Evolutionary conservation across 441 rosid genomes (phyloP).

Genomic region (Syzygium syzygioides): DNA sequence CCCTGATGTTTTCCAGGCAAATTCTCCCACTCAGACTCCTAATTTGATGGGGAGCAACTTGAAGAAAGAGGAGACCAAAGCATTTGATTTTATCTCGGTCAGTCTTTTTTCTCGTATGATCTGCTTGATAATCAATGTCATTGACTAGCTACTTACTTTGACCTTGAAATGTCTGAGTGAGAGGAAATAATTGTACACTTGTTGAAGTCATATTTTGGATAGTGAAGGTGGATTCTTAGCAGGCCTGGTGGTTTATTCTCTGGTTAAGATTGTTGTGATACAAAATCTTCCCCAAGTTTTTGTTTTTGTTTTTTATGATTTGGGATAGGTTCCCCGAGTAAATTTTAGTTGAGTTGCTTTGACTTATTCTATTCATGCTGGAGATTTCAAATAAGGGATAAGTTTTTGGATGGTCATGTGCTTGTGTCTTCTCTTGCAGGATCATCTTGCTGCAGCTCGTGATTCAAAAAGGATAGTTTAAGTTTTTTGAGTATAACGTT

Average conservation of each 20-base stretch:
- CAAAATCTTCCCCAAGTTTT: neutral
- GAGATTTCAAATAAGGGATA: neutral
- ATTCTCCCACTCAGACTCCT: conserved; percentile 49
- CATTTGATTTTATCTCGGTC: conserved; percentile 96
- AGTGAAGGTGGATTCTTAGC: neutral
- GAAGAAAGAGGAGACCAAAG: conserved; percentile 84
- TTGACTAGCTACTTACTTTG: neutral
- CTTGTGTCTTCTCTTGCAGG: conserved; percentile 40
- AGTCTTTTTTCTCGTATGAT: conserved; percentile 26
- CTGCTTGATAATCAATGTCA: neutral
- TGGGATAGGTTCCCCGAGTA: neutral
- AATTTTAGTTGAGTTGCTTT: neutral
- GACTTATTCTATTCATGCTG: neutral
- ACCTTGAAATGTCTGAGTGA: neutral
- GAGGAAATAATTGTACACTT: neutral
- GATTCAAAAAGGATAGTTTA: conserved; percentile 64
- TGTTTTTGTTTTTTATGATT: neutral
- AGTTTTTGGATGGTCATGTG: conserved; percentile 6
- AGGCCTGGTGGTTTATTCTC: neutral
- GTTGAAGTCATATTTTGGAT: neutral
- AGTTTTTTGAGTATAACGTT: conserved; percentile 1
- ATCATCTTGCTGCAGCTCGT: conserved; percentile 79
- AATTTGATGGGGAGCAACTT: conserved; percentile 49
- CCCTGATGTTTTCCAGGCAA: conserved; percentile 88
- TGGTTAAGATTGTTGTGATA: neutral